Conservation (phyloP, 495 filamentous ascomycete genomes). For the Haplographium delicatum region DNA sequence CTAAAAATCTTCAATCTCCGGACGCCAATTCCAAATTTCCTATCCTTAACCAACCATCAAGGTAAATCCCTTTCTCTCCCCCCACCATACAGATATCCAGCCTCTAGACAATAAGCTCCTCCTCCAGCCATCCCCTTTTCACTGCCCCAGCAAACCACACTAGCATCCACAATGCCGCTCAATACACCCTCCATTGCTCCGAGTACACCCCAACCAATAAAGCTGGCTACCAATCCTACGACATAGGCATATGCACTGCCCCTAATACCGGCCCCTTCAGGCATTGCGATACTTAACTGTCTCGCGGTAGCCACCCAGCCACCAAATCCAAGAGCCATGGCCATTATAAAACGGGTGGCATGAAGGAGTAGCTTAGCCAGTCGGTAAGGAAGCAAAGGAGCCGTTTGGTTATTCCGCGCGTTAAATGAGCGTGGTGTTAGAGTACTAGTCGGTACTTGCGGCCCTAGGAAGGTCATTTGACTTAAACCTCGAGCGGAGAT, state of each 20-base stretch:
- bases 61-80: slow-evolving; percentile 14
- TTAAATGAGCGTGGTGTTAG: slow-evolving; percentile 54
- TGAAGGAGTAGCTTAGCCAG: slow-evolving; percentile 89
- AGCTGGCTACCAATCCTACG: slow-evolving; percentile 82
- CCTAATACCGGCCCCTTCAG: slow-evolving; percentile 46
- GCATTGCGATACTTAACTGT: slow-evolving; percentile 49
- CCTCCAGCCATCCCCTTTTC: slow-evolving; percentile 64
- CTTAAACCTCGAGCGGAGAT: slow-evolving; percentile 69
- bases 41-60: not conserved
- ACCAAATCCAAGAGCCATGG: slow-evolving; percentile 83
- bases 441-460: slow-evolving; percentile 52
- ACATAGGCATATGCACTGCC: slow-evolving; percentile 96
- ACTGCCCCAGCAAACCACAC: slow-evolving; percentile 89
- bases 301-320: slow-evolving; percentile 93
- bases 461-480: slow-evolving; percentile 69
- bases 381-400: slow-evolving; percentile 61
- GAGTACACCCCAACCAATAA: slow-evolving; percentile 91
- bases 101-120: slow-evolving; percentile 84
- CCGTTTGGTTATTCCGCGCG: slow-evolving; percentile 38
- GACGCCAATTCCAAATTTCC: not conserved
- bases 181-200: slow-evolving; percentile 95
- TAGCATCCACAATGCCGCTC: slow-evolving; percentile 86
- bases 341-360: slow-evolving; percentile 84
- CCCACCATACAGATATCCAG: slow-evolving; percentile 74
- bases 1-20: not conserved